These are phyloP conservation scores for Acanthamoeba castellanii DNA, from an alignment of 208 protist species.

Conservation along the genomic window DNA sequence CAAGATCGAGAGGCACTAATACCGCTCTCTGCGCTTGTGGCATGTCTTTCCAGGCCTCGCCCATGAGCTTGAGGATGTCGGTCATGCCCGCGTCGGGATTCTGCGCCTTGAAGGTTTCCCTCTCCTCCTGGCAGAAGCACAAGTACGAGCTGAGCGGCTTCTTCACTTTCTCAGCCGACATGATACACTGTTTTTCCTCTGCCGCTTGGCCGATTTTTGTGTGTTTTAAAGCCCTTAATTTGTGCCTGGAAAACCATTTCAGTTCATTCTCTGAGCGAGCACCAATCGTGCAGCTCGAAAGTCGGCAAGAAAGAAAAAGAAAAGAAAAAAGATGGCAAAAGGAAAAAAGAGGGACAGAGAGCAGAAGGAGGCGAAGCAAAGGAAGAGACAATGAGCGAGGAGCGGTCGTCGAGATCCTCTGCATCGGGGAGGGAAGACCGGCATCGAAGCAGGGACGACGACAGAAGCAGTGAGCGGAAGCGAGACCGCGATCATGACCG, in stretches of 20 bases:
- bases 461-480: background rate
- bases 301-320: background rate
- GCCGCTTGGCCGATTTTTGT: background rate
- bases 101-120: background rate
- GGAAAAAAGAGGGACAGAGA: background rate
- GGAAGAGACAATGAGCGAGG: background rate
- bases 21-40: no score
- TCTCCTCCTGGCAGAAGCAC: slow-evolving; percentile 39
- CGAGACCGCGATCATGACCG: background rate
- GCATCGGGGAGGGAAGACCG: background rate
- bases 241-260: no score
- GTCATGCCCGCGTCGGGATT: background rate
- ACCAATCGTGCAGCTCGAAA: background rate
- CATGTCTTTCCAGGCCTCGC: background rate
- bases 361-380: no score
- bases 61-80: background rate
- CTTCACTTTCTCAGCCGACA: background rate
- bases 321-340: background rate
- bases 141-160: slow-evolving; percentile 42
- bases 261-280: no score
- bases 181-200: background rate
- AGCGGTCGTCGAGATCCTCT: background rate
- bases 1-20: no score
- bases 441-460: background rate
- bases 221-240: no score